Evolutionary conservation across 2,329 filamentous ascomycete genomes (phyloP).

Genomic region (Teratosphaeria viscida): DNA sequence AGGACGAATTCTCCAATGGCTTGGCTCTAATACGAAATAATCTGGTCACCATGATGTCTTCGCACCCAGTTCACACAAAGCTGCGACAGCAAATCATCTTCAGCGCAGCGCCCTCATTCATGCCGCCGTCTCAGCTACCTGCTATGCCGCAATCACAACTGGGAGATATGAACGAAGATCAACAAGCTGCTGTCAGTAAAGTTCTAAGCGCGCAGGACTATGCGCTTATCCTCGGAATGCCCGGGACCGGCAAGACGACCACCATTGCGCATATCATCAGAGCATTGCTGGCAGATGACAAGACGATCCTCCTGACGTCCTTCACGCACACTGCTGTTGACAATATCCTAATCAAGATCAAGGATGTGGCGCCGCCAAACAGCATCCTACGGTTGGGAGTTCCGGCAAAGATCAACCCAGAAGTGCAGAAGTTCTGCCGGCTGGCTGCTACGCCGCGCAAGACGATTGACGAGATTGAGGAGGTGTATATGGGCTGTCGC

Average conservation of each 20-base stretch:
- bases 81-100: constrained; percentile 75
- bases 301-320: constrained; percentile 84
- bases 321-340: constrained; percentile 98
- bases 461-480: constrained; percentile 72
- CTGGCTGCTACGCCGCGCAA: constrained; percentile 64
- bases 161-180: constrained; percentile 67
- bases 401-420: constrained; percentile 73
- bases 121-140: constrained; percentile 29
- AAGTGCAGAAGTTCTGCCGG: constrained; percentile 75
- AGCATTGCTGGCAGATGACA: constrained; percentile 75
- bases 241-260: constrained; percentile 94
- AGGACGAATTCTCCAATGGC: constrained; percentile 96
- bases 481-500: constrained; percentile 72
- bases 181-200: constrained; percentile 77
- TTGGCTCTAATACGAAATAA: constrained; percentile 95
- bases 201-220: constrained; percentile 95
- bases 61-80: constrained; percentile 31
- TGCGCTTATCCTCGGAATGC: constrained; percentile 95
- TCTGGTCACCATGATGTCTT: constrained; percentile 75
- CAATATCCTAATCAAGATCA: constrained; percentile 91
- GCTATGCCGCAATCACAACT: constrained; percentile 17
- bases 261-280: constrained; percentile 97
- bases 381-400: constrained; percentile 78
- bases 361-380: constrained; percentile 44
- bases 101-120: constrained; percentile 62